Percentiles rank a stretch among this genome's conserved stretches.
Evolutionary conservation across 169 alveolate genomes (phyloP).

Genomic region (Amoebophrya sp.): DNA sequence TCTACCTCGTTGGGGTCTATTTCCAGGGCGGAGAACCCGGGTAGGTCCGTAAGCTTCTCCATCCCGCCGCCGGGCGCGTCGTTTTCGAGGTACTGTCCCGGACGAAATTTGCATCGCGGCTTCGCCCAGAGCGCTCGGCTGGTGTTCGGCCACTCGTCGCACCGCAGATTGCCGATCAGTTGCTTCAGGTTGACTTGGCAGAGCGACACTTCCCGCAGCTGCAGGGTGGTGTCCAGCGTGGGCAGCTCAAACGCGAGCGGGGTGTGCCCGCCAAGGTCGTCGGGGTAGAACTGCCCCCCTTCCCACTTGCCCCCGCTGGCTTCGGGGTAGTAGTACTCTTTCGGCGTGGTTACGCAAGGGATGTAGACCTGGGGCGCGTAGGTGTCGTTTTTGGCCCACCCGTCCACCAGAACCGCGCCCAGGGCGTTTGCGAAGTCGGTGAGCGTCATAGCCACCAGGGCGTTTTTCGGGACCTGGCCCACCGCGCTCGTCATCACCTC

Average conservation of each 20-base stretch:
- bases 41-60: background rate
- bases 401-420: background rate
- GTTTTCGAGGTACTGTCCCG: background rate
- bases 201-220: background rate
- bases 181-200: background rate
- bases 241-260: conserved; percentile 13
- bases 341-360: background rate
- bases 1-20: background rate
- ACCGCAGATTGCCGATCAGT: background rate
- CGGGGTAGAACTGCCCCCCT: background rate
- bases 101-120: background rate
- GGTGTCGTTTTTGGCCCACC: background rate
- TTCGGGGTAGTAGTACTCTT: background rate
- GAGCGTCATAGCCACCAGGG: background rate
- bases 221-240: background rate
- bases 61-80: background rate
- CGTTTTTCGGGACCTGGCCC: background rate
- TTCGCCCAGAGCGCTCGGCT: background rate
- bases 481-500: background rate
- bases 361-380: background rate
- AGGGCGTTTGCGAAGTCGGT: background rate
- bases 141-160: conserved; percentile 13
- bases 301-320: conserved; percentile 5
- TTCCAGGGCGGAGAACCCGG: background rate
- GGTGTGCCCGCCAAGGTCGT: background rate